Base-by-base conservation (phyloP, 768 basidiomycete genomes). In the Trametes cinnabarina region DNA sequence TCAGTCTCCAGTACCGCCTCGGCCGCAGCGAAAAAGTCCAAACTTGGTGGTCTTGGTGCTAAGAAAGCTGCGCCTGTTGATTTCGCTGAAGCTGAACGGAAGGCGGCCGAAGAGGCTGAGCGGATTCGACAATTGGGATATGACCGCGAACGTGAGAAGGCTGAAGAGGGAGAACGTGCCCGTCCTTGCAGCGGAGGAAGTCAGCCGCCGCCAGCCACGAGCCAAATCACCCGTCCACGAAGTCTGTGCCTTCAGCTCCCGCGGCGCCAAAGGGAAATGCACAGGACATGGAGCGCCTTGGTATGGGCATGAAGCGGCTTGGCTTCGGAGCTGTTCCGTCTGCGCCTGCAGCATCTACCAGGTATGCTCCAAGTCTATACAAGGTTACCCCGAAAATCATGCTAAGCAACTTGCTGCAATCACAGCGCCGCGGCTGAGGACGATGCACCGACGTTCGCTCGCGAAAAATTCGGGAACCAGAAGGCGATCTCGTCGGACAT, bases 401-500 rank as follows among this genome's bases (percentile, higher is more conserved):
- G 48, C 58, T 46, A 17, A 62, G 4, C 41, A 19, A 3, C 17
- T 15, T 41, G 14, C 25, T 6, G 20, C 19, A 10, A 22, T 39
- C 39, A 47, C 22, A 66, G 64, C 25, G 63, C 66, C 14, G 58
- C 74, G 1, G 68, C 72, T 2, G 70, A 46, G 4, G 87, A 86
- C 49, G 84, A 90, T 51, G 76, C 85, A 25, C 85, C 86, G 0
- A 94, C 85, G 4, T 83, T 82, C 17, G 96, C 97, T 1, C 85
- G 94, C 56, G 89, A 95, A 8, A 92, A 91, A 66, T 99, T 98
- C 71, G 92, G 93, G 2, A 72, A 68, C 58, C 97, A 98, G 71
- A 99, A 98, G 70, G 94, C 84, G 52, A 99, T 99, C 71, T 98
- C 95, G 5, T 96, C 94, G 3, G 97, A 98, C 68, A 94, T 94